phyloP scores from a whole-genome alignment of 2,329 filamentous ascomycete genomes.

The Monilinia polystroma region DNA sequence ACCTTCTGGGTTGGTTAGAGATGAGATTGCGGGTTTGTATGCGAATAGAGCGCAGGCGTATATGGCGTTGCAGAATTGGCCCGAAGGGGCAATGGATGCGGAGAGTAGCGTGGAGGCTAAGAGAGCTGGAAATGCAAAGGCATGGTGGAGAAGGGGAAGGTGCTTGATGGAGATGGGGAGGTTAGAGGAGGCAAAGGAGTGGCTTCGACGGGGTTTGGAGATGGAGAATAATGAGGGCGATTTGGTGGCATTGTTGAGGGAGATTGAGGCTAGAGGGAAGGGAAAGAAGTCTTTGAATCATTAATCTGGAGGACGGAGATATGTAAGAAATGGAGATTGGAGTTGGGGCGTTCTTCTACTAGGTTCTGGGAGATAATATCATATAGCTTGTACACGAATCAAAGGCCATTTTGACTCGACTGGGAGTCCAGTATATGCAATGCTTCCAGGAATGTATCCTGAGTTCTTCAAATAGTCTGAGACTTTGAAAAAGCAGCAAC shows the following conservation, averaged over 20 bases:
- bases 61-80: conserved; percentile 80
- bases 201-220: conserved; percentile 75
- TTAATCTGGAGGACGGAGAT: not conserved
- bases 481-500: not conserved
- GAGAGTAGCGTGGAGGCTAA: conserved; percentile 86
- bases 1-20: conserved; percentile 75
- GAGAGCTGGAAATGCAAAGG: conserved; percentile 84
- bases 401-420: conserved; percentile 5
- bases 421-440: conserved; percentile 19
- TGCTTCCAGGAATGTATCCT: not conserved
- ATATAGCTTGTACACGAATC: not conserved
- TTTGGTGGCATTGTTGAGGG: conserved; percentile 61
- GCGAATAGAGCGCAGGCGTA: conserved; percentile 87
- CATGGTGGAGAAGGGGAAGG: conserved; percentile 85
- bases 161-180: conserved; percentile 90
- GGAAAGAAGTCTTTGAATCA: conserved; percentile 30
- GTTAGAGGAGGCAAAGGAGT: conserved; percentile 76
- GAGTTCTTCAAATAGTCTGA: not conserved
- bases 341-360: conserved; percentile 13
- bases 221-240: conserved; percentile 72
- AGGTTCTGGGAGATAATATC: not conserved
- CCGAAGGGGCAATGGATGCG: conserved; percentile 83
- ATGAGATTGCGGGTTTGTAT: conserved; percentile 78
- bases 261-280: conserved; percentile 53
- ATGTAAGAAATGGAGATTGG: not conserved